Conservation (phyloP, 805 yeast species). For the Saturnispora besseyi region DNA sequence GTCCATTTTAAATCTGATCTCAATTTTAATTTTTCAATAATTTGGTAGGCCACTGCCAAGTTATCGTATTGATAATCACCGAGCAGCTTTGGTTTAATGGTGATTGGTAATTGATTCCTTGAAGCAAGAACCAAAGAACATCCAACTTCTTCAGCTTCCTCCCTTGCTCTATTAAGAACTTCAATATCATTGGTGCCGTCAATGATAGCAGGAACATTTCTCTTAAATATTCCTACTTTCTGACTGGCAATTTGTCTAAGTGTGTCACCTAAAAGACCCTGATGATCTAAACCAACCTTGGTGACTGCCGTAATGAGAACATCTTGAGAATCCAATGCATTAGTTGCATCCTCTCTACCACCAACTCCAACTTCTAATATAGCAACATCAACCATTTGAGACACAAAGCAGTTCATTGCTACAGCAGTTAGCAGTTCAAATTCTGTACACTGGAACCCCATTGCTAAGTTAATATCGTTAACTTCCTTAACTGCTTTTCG, state of each 20-base stretch:
- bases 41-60: constrained; percentile 54
- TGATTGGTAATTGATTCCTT: neutral
- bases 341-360: constrained; percentile 84
- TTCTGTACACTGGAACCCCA: constrained; percentile 64
- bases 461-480: constrained; percentile 28
- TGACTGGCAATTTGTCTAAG: constrained; percentile 59
- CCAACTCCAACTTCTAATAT: constrained; percentile 94
- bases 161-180: constrained; percentile 40
- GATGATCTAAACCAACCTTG: constrained; percentile 83
- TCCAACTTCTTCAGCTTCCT: constrained; percentile 28
- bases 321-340: constrained; percentile 41
- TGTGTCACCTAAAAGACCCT: constrained; percentile 60
- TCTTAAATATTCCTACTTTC: constrained; percentile 81
- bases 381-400: constrained; percentile 57
- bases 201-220: constrained; percentile 50
- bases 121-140: constrained; percentile 22
- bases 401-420: constrained; percentile 68
- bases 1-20: neutral
- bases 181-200: constrained; percentile 55
- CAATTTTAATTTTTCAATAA: constrained; percentile 33
- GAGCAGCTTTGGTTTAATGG: constrained; percentile 40
- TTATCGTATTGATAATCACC: constrained; percentile 72
- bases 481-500: constrained; percentile 36
- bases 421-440: constrained; percentile 81
- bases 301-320: constrained; percentile 65